Evolutionary conservation across 2,329 filamentous ascomycete genomes (phyloP).

Genomic region (Pseudogymnoascus sp.): DNA sequence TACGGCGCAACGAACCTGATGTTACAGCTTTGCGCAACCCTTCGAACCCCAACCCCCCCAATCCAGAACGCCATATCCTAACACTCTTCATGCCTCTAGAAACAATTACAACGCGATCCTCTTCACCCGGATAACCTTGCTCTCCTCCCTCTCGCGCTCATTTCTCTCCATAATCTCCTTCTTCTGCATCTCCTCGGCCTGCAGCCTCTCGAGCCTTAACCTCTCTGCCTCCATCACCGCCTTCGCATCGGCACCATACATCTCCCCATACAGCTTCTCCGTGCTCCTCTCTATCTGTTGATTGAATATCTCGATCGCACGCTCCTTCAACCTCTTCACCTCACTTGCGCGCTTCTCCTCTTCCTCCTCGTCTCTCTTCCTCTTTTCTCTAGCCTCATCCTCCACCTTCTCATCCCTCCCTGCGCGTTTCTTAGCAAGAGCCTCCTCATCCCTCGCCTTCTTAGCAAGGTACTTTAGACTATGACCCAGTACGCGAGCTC

Average conservation of each 20-base stretch:
- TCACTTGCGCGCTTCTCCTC: conserved; percentile 24
- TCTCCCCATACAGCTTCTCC: conserved; percentile 23
- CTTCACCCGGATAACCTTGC: neutral
- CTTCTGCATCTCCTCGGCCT: neutral
- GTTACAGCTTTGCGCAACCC: neutral
- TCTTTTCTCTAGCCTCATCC: conserved; percentile 27
- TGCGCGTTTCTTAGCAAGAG: neutral
- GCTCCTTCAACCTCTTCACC: conserved; percentile 25
- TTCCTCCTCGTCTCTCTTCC: conserved; percentile 26
- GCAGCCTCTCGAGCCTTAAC: neutral
- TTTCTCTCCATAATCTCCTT: neutral
- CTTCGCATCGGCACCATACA: conserved; percentile 25
- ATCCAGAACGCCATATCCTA: neutral
- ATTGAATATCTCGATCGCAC: conserved; percentile 20
- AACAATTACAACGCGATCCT: neutral
- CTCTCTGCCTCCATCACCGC: conserved; percentile 18
- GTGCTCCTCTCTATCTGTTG: conserved; percentile 23
- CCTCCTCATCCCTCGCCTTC: conserved; percentile 27
- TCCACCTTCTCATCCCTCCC: conserved; percentile 31
- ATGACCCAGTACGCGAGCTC: conserved; percentile 34
- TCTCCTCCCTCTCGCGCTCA: neutral
- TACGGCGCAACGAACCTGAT: neutral
- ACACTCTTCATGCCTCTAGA: neutral
- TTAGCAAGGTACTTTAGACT: conserved; percentile 43
- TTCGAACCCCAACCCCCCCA: neutral